Base-by-base conservation (phyloP, 2,329 filamentous ascomycete species). In the Dothistroma septosporum region DNA sequence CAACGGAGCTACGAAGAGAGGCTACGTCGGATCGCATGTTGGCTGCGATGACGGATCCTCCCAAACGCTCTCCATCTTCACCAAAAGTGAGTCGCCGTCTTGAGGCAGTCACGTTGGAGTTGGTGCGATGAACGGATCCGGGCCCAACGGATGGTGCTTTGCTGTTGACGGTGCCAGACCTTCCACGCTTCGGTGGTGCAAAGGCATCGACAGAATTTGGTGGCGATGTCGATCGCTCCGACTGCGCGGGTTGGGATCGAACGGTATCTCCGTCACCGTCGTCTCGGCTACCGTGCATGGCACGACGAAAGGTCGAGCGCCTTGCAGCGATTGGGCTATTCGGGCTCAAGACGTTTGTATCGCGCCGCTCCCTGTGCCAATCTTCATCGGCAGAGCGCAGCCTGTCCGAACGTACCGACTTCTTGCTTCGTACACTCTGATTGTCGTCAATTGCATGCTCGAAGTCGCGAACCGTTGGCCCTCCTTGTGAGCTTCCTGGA, bases 171-270 rank as follows among this genome's bases (percentile, higher is more conserved):
- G 87, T 89, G 54, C 85, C 83, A 53, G 85, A 82, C 48, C 92
- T 89, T 72, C 93, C 90, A 61, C 92, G 88, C 61, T 91, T 90
- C 55, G 91, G 90, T 70, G 94, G 90, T 19, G 94, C 94, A 76
- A 99, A 99, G 4, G 94, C 94, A 75, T 97, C 96, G 55, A 99
- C 92, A 0, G 94, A 99, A 75, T 97, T 99, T 8, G 94, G 94
- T 11, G 93, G 93, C 6, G 94, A 97, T 1, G 85, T 79, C 0
- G 90, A 91, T 58, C 91, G 84, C 53, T 63, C 47, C 28, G 63
- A 66, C 10, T 50, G 56, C 31, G 50, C 50, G 11, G 50, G n/a
- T 16, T 64, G 48, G 1, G 63, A 66, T n/a, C 59, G 61, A 14
- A 67, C 56, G 1, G 65, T 66, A 16, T 60, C 61, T 10, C 21